Conservation (phyloP, 495 filamentous ascomycete species). For the Neurospora tetraspora region DNA sequence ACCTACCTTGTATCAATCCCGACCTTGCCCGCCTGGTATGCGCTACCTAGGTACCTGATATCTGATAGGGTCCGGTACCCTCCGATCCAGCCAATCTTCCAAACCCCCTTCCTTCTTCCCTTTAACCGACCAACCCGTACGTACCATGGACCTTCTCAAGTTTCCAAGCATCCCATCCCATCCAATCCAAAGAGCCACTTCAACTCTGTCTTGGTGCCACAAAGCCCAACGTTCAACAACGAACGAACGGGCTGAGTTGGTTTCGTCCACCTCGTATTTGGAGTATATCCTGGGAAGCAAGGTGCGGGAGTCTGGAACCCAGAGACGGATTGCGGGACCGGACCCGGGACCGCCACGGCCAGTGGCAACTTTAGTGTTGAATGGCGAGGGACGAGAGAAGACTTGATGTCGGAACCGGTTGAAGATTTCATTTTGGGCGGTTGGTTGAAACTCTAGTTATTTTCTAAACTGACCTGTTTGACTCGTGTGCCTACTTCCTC, state of each 20-base stretch:
- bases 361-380: background rate
- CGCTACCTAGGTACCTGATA: background rate
- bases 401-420: background rate
- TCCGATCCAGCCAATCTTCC: background rate
- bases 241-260: background rate
- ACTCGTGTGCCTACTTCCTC: background rate
- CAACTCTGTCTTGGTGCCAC: background rate
- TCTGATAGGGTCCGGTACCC: background rate
- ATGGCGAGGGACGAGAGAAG: background rate
- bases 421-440: background rate
- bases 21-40: background rate
- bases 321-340: background rate
- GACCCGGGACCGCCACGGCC: background rate
- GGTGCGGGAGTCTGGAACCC: background rate
- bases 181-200: background rate
- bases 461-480: background rate
- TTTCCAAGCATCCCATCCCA: background rate
- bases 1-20: background rate
- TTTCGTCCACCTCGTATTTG: background rate
- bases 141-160: background rate
- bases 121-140: background rate
- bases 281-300: background rate
- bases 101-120: background rate
- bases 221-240: background rate
- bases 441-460: background rate